Conservation (phyloP, 371 early-diverging fungal genomes). For the Mortierella sp. region DNA sequence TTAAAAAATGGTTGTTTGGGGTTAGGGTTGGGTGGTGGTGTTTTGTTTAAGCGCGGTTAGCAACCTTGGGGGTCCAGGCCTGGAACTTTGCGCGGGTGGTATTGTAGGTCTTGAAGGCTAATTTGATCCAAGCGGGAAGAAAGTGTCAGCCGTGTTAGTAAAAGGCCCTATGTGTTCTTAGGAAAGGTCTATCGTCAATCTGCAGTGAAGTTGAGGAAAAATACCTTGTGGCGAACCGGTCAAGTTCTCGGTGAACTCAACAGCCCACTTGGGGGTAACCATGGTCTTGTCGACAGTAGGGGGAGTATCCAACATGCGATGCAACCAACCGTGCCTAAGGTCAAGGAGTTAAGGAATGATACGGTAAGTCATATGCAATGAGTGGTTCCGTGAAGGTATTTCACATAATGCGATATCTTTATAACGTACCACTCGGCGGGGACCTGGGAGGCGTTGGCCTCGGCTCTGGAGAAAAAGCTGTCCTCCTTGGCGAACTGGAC, state of each 20-base stretch:
- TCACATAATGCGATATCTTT: background rate
- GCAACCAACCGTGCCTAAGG: slow-evolving; percentile 93
- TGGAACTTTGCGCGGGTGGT: slow-evolving; percentile 87
- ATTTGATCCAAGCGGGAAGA: background rate
- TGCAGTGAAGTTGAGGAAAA: background rate
- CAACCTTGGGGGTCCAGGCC: slow-evolving; percentile 83
- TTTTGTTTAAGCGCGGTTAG: slow-evolving; percentile 62
- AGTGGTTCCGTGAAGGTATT: background rate
- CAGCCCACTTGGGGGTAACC: slow-evolving; percentile 58
- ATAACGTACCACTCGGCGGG: slow-evolving; percentile 89
- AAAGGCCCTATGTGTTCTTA: background rate
- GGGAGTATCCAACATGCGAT: slow-evolving; percentile 86
- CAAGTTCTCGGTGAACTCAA: slow-evolving; percentile 59
- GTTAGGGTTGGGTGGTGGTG: background rate
- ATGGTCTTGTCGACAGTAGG: slow-evolving; percentile 68
- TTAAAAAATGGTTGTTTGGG: background rate
- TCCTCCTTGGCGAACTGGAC: slow-evolving; percentile 78
- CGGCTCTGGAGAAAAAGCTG: slow-evolving; percentile 61
- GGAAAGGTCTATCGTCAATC: no score
- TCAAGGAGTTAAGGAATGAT: background rate
- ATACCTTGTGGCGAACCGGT: slow-evolving; percentile 49
- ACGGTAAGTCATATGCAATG: background rate
- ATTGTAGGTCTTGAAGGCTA: slow-evolving; percentile 87
- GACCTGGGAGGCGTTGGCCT: slow-evolving; percentile 84
- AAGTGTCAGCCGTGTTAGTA: slow-evolving; percentile 66